Conservation (phyloP, 139 green algal species). For the Chlorella sorokiniana region DNA sequence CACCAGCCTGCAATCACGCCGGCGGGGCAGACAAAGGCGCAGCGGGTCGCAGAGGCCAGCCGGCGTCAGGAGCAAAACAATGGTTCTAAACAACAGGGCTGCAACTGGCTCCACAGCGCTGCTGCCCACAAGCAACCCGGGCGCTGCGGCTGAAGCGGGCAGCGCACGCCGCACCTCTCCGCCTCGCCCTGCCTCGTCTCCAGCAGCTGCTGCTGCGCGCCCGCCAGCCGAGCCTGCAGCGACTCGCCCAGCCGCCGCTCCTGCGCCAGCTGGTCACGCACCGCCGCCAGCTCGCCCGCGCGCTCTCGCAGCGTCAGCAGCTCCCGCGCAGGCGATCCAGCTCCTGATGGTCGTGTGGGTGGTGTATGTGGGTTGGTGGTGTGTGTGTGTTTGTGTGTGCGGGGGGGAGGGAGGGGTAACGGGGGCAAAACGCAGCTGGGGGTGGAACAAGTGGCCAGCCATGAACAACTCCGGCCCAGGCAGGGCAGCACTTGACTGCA, state of each 20-base stretch:
- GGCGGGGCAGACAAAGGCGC: neutral
- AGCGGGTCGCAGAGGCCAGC: neutral
- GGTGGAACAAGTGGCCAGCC: no score
- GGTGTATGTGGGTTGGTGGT: neutral
- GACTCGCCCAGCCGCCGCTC: slow-evolving; percentile 29
- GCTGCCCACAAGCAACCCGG: no score
- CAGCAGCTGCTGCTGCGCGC: slow-evolving; percentile 33
- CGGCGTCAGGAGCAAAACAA: no score
- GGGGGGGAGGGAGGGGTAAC: no score
- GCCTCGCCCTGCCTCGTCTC: slow-evolving; percentile 32
- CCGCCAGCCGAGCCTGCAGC: slow-evolving; percentile 40
- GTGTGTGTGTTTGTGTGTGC: neutral
- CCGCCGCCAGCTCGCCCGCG: slow-evolving; percentile 28
- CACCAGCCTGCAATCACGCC: slow-evolving; percentile 12
- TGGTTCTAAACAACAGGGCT: no score
- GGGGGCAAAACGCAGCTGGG: no score
- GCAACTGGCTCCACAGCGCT: no score
- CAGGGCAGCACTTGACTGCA: no score
- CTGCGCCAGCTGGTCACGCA: slow-evolving; percentile 30
- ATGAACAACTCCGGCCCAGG: no score
- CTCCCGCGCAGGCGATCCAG: slow-evolving; percentile 39
- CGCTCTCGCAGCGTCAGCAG: slow-evolving; percentile 35
- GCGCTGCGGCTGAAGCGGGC: no score
- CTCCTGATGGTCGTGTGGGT: slow-evolving; percentile 18
- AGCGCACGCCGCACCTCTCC: no score